phyloP scores from a whole-genome alignment of 2,329 filamentous ascomycete genomes.

The Magnaporthiopsis incrustans region DNA sequence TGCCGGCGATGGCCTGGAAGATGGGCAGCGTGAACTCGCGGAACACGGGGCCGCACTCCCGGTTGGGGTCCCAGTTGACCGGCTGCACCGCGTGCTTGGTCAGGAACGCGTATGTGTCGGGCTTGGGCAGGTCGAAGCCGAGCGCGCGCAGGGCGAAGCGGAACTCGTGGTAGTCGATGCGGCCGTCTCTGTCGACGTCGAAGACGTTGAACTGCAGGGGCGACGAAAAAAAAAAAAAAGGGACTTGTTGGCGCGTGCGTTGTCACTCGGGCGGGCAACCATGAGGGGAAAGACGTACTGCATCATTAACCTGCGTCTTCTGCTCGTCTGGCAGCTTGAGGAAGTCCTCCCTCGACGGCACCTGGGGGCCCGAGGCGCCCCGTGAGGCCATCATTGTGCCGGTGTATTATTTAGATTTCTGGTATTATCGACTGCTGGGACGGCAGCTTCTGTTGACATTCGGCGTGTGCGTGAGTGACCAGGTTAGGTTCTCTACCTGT shows the following conservation, averaged over 20 bases:
- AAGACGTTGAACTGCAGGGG: constrained; percentile 74
- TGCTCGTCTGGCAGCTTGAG: constrained; percentile 70
- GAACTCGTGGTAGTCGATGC: constrained; percentile 97
- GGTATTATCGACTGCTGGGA: too few species aligned
- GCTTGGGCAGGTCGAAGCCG: constrained; percentile 84
- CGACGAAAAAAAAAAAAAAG: constrained; percentile 8
- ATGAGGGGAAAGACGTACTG: constrained; percentile 47
- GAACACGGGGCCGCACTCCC: constrained; percentile 52
- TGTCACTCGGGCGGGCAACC: too few species aligned
- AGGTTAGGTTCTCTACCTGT: too few species aligned
- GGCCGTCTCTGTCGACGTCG: constrained; percentile 89
- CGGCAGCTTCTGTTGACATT: too few species aligned
- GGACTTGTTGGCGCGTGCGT: neutral
- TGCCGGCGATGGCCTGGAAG: constrained; percentile 70
- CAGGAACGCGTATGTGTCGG: constrained; percentile 74
- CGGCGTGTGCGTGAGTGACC: too few species aligned
- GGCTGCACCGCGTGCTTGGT: constrained; percentile 71
- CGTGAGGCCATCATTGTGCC: constrained; percentile 17
- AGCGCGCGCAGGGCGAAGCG: constrained; percentile 93
- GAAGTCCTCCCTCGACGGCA: constrained; percentile 26
- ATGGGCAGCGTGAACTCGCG: constrained; percentile 65
- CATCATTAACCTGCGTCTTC: constrained; percentile 86
- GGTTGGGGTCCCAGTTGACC: constrained; percentile 46
- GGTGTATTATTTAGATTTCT: neutral
- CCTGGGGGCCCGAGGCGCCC: constrained; percentile 17